Evolutionary conservation across 441 rosid species (phyloP), one percentile per base, ranked within the genome.

Genomic region (Eutrema salsugineum): DNA sequence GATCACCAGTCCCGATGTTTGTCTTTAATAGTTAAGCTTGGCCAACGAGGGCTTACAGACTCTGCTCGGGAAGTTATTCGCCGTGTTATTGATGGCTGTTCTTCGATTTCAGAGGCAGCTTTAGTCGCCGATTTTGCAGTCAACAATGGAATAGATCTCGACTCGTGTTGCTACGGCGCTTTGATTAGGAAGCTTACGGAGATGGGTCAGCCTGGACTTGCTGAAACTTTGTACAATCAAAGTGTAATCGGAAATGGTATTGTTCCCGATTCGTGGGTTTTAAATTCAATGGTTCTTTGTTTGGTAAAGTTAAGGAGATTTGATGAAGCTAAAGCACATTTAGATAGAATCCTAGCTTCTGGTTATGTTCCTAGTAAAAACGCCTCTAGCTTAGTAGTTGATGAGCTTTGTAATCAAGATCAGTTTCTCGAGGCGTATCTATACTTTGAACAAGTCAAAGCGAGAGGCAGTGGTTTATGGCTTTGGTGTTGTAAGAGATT

Each of bases 261-360:
- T 38, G 81, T 77, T 54, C 82, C 82, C 35, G 82, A 82, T 73
- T 38, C 79, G 2, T 51, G 51, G 9, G 79, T 85, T 79, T 66
- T 84, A 57, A 77, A 85, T 77, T 81, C 85, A 9, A 73, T 87
- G 81, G 75, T 85, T 30, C 60, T 81, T 72, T 88, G 89, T 76
- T 68, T 81, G 42, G 83, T 83, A 77, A 80, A 78, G 59, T 51
- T 90, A 69, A 80, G 82, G 47, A 81, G 81, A 62, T 51, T 85
- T 7, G 79, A 80, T 40, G 91, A 84, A 57, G 94, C 94, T 12
- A 64, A 63, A 56, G 40, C 33, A 1, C 76, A 74, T 79, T 85
- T 85, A 53, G 83, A 87, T 81, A 69, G 77, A 65, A 66, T 81
- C 77, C 4, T 83, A 43, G 70, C 40, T 8, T 73, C 53, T 68